Evolutionary conservation across 345 rosid genomes (phyloP).

Genomic region (Toxicodendron radicans): DNA sequence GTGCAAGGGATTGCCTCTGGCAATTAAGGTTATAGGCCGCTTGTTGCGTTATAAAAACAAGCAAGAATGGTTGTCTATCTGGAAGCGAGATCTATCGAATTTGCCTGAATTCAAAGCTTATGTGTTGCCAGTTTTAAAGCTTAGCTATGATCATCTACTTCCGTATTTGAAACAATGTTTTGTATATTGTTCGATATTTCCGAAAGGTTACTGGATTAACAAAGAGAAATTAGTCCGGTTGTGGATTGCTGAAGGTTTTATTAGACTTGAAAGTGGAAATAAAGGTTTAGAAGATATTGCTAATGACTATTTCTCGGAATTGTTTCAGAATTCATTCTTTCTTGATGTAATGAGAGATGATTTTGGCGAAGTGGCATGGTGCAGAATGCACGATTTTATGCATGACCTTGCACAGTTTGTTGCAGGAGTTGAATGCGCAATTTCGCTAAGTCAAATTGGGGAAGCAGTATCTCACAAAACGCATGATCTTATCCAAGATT

Average conservation of each 20-base stretch:
- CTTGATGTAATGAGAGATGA: not conserved
- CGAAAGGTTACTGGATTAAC: conserved; percentile 20
- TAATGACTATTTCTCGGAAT: conserved; percentile 15
- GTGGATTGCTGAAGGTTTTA: conserved; percentile 34
- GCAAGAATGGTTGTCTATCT: conserved; percentile 14
- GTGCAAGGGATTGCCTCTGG: conserved; percentile 28
- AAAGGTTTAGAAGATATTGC: conserved; percentile 22
- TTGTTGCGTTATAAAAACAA: conserved; percentile 11
- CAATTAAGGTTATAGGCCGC: conserved; percentile 16
- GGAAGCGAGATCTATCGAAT: not conserved
- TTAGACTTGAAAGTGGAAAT: not conserved
- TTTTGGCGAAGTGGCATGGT: not conserved
- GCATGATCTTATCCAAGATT: conserved; percentile 10
- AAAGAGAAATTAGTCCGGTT: conserved; percentile 25
- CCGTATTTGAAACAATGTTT: conserved; percentile 28
- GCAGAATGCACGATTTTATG: conserved; percentile 12
- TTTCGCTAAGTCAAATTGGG: no score
- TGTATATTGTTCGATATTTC: conserved; percentile 22
- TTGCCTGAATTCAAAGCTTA: conserved; percentile 12
- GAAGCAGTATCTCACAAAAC: not conserved
- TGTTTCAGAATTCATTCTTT: conserved; percentile 18
- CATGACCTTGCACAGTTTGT: conserved; percentile 10
- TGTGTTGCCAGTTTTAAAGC: conserved; percentile 22
- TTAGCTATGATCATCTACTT: conserved; percentile 28
- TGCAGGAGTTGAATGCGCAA: not conserved